Conservation (phyloP, 192 early-diverging fungal species). For the Coemansia furcata region DNA sequence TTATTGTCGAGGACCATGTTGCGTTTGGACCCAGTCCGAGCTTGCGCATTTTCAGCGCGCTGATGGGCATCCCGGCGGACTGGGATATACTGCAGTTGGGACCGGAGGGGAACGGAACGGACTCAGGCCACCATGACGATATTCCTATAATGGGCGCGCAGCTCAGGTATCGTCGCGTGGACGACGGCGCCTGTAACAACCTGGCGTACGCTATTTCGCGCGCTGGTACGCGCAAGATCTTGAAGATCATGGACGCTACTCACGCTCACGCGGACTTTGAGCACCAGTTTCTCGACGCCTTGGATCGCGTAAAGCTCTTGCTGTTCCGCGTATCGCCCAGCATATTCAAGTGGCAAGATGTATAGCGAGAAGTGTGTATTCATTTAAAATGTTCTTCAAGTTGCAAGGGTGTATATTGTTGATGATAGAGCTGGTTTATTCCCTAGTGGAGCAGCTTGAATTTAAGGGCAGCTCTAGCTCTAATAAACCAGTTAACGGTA, state of each 20-base stretch:
- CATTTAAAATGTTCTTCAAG: not conserved
- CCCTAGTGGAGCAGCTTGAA: too few species aligned
- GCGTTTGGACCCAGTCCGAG: conserved; percentile 39
- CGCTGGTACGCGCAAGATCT: conserved; percentile 38
- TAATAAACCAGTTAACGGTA: too few species aligned
- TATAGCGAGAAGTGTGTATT: not conserved
- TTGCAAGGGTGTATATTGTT: too few species aligned
- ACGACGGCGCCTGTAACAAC: conserved; percentile 50
- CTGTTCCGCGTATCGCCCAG: conserved; percentile 48
- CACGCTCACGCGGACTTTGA: conserved; percentile 50
- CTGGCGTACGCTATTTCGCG: conserved; percentile 49
- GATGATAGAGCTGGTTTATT: too few species aligned
- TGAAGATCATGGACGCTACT: conserved; percentile 36
- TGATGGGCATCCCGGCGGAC: conserved; percentile 40
- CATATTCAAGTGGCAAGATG: conserved; percentile 41
- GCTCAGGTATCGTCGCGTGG: conserved; percentile 44
- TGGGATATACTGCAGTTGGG: conserved; percentile 52
- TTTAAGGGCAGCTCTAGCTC: too few species aligned
- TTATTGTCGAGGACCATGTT: conserved; percentile 50
- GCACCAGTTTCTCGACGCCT: conserved; percentile 31
- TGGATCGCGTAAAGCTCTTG: conserved; percentile 38
- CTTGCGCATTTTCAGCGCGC: conserved; percentile 41
- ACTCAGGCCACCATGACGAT: conserved; percentile 48
- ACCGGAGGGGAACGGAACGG: conserved; percentile 39
- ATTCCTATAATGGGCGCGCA: conserved; percentile 27